Conservation (phyloP, 2,329 filamentous ascomycete genomes). For the Hymenoscyphus fraxineus region DNA sequence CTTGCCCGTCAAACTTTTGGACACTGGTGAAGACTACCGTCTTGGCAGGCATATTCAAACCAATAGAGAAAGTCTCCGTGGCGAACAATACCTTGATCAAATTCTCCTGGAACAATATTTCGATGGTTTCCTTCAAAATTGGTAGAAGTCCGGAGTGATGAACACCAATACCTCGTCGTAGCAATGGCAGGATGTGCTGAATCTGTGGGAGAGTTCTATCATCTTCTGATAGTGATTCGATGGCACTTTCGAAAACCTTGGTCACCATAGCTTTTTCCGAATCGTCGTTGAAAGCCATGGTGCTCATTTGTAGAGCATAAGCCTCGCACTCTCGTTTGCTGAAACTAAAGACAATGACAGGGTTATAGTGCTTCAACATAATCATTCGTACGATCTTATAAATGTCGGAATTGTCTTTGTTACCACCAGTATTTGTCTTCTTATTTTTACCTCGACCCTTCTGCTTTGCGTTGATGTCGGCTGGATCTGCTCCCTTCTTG, state of each 20-base stretch:
- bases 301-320: slow-evolving; percentile 80
- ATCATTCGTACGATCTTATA: slow-evolving; percentile 99
- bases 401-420: slow-evolving; percentile 71
- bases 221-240: slow-evolving; percentile 87
- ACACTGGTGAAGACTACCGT: slow-evolving; percentile 99
- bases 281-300: slow-evolving; percentile 90
- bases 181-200: slow-evolving; percentile 78
- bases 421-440: slow-evolving; percentile 84
- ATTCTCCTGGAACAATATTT: slow-evolving; percentile 97
- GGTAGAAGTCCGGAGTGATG: slow-evolving; percentile 95
- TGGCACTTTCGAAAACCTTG: slow-evolving; percentile 90
- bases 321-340: slow-evolving; percentile 96
- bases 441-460: slow-evolving; percentile 91
- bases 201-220: slow-evolving; percentile 89
- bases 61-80: slow-evolving; percentile 98
- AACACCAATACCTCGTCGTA: slow-evolving; percentile 90
- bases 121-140: slow-evolving; percentile 96
- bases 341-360: slow-evolving; percentile 99
- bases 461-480: slow-evolving; percentile 72
- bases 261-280: slow-evolving; percentile 92
- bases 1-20: slow-evolving; percentile 85
- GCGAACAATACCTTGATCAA: slow-evolving; percentile 97
- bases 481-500: slow-evolving; percentile 79
- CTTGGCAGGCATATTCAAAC: slow-evolving; percentile 98
- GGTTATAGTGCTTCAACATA: slow-evolving; percentile 94